These are phyloP conservation scores for Fusarium sp. DNA, from an alignment of 2,329 filamentous ascomycete genomes.

Conservation along the genomic window DNA sequence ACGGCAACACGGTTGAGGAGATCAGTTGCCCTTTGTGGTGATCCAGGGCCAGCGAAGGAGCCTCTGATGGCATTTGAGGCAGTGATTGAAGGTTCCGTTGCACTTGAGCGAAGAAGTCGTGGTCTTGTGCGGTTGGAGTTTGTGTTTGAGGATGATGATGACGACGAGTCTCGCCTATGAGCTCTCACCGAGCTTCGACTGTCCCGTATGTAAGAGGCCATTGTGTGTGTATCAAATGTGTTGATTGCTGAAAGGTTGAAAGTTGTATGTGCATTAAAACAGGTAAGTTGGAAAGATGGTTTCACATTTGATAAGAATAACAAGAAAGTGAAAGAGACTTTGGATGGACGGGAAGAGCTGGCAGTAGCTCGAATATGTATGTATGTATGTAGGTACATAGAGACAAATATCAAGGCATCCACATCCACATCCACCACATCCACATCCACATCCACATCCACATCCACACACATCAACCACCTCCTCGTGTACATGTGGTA, in stretches of 20 bases:
- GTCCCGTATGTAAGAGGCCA: slow-evolving; percentile 42
- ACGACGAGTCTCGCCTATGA: slow-evolving; percentile 43
- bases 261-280: slow-evolving; percentile 14
- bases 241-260: not conserved
- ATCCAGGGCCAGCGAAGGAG: slow-evolving; percentile 59
- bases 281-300: slow-evolving; percentile 8
- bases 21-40: slow-evolving; percentile 62
- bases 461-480: slow-evolving; percentile 24
- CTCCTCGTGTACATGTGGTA: slow-evolving; percentile 18
- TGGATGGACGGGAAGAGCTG: slow-evolving; percentile 17
- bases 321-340: slow-evolving; percentile 9
- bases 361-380: slow-evolving; percentile 34
- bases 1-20: slow-evolving; percentile 64
- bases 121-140: slow-evolving; percentile 55
- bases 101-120: slow-evolving; percentile 62
- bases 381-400: slow-evolving; percentile 28
- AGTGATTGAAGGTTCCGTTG: slow-evolving; percentile 67
- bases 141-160: slow-evolving; percentile 36
- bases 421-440: slow-evolving; percentile 18
- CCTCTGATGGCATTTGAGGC: slow-evolving; percentile 63
- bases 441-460: slow-evolving; percentile 10
- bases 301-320: slow-evolving; percentile 31
- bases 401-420: slow-evolving; percentile 29
- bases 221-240: slow-evolving; percentile 4
- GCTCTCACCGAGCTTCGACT: slow-evolving; percentile 38